A percentile compares a stretch with the other conserved stretches of the same genome.
Conservation (phyloP, 2,329 filamentous ascomycete genomes). For the Pseudocercospora fijiensis region DNA sequence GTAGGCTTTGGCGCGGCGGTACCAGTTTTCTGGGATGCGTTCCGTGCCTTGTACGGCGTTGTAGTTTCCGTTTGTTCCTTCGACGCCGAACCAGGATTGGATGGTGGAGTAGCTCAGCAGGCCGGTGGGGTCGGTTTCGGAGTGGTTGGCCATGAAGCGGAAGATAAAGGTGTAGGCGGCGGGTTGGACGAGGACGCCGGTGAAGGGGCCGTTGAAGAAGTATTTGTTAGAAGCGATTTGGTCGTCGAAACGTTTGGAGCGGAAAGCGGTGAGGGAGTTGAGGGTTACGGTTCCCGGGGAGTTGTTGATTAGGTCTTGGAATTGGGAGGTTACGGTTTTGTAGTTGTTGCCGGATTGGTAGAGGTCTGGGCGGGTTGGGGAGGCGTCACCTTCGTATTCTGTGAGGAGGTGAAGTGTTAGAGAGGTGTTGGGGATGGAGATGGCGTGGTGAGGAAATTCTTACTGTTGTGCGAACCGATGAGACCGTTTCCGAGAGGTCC, state of each 20-base stretch:
- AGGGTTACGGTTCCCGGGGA: constrained; percentile 24
- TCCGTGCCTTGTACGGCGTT: constrained; percentile 26
- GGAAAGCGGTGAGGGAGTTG: constrained; percentile 22
- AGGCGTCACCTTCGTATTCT: constrained; percentile 40
- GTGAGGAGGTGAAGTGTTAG: constrained; percentile 4
- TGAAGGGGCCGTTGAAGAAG: constrained; percentile 38
- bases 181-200: constrained; percentile 32
- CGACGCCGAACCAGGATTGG: constrained; percentile 30
- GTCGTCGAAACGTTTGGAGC: constrained; percentile 27
- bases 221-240: constrained; percentile 23
- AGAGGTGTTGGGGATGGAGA: background rate
- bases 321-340: constrained; percentile 28
- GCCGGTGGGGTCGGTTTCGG: constrained; percentile 26
- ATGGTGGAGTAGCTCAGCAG: constrained; percentile 25
- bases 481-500: constrained; percentile 28
- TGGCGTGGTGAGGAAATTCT: background rate
- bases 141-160: constrained; percentile 37
- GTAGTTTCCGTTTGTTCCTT: constrained; percentile 27
- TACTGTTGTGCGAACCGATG: constrained; percentile 34
- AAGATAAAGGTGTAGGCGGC: constrained; percentile 36
- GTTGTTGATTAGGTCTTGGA: constrained; percentile 34
- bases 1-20: constrained; percentile 31
- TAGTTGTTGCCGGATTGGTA: constrained; percentile 35
- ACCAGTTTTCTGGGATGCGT: constrained; percentile 35
- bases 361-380: constrained; percentile 37